A percentile compares a stretch with the other conserved stretches of the same genome.
Evolutionary conservation across 345 rosid species (phyloP).

Genomic region (Eucalyptus camaldulensis): DNA sequence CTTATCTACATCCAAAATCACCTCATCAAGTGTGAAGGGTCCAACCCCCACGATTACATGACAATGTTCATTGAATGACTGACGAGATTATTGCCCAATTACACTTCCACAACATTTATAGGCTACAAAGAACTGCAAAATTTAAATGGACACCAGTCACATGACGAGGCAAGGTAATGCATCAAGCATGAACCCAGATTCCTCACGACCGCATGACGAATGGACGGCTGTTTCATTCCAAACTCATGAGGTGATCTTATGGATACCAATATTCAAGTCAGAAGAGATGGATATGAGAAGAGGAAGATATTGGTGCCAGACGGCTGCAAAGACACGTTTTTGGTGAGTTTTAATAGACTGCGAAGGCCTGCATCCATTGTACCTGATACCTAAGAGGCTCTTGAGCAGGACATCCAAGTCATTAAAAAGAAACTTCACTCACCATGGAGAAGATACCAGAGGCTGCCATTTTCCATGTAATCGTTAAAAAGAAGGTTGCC

Average conservation of each 20-base stretch:
- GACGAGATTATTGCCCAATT: background rate
- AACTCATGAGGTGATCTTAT: conserved; percentile 21
- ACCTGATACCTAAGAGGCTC: conserved; percentile 65
- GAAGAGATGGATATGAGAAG: conserved; percentile 82
- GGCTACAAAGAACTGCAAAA: background rate
- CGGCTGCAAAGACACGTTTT: conserved; percentile 81
- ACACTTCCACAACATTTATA: background rate
- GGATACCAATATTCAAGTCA: conserved; percentile 70
- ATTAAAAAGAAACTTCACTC: no score
- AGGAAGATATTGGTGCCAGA: conserved; percentile 63
- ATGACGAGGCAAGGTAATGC: background rate
- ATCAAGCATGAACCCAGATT: background rate
- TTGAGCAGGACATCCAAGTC: no score
- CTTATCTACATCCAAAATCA: background rate
- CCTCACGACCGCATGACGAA: background rate
- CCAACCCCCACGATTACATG: background rate
- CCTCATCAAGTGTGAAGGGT: background rate
- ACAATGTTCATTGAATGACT: background rate
- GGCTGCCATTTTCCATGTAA: no score
- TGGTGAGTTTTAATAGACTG: conserved; percentile 82
- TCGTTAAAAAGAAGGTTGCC: no score
- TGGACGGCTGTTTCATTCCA: background rate
- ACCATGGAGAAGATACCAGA: no score
- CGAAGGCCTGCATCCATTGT: conserved; percentile 60
- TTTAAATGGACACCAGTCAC: background rate